phyloP scores from a whole-genome alignment of 2,329 filamentous ascomycete species.

The Fusarium sp. region DNA sequence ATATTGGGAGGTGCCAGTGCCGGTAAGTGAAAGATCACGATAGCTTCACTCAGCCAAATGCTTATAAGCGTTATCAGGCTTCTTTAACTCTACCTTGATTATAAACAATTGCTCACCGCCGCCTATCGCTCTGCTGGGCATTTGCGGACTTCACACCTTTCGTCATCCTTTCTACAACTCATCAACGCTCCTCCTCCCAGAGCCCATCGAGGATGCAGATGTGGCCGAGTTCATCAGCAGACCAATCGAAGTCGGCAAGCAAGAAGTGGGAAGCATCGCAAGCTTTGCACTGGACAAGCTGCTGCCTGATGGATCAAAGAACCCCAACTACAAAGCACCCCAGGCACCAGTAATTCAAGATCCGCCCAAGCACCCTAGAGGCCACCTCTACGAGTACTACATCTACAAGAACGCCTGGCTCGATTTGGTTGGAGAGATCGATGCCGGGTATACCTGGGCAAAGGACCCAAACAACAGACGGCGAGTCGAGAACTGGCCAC shows the following conservation, averaged over 20 bases:
- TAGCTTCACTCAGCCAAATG: not conserved
- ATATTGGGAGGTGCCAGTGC: slow-evolving; percentile 51
- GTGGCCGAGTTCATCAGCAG: slow-evolving; percentile 40
- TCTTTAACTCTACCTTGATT: slow-evolving; percentile 47
- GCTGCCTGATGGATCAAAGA: slow-evolving; percentile 43
- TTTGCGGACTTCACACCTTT: slow-evolving; percentile 52
- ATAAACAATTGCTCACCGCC: slow-evolving; percentile 46
- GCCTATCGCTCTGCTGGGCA: slow-evolving; percentile 50
- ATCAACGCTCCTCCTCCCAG: slow-evolving; percentile 44
- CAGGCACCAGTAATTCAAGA: not conserved
- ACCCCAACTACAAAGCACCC: slow-evolving; percentile 32
- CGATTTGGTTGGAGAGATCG: slow-evolving; percentile 43
- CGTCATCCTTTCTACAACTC: slow-evolving; percentile 52
- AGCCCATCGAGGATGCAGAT: slow-evolving; percentile 42
- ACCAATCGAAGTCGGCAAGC: slow-evolving; percentile 41
- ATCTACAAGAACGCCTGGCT: slow-evolving; percentile 48
- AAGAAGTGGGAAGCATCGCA: slow-evolving; percentile 14
- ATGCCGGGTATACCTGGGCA: slow-evolving; percentile 50
- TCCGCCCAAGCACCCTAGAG: slow-evolving; percentile 18
- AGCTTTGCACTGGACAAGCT: slow-evolving; percentile 46
- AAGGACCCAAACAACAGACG: slow-evolving; percentile 16
- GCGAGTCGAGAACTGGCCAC: slow-evolving; percentile 44
- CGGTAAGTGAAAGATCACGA: slow-evolving; percentile 36
- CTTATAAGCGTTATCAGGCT: slow-evolving; percentile 35
- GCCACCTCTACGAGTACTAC: slow-evolving; percentile 50